These are phyloP conservation scores for Arctium minus DNA, from an alignment of 129 eudicot genomes.

Conservation along the genomic window DNA sequence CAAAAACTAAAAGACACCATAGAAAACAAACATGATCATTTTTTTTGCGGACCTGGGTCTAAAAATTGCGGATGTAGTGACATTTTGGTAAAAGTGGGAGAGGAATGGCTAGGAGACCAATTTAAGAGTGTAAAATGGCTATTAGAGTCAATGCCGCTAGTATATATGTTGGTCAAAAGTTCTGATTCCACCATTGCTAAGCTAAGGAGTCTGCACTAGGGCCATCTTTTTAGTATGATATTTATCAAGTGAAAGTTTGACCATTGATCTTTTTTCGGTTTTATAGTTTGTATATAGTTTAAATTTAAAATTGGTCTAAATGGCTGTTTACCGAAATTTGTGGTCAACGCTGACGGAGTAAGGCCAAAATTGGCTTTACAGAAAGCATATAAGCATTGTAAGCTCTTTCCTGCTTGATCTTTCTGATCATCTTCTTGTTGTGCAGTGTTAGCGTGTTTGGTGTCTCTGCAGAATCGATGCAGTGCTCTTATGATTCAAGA, in stretches of 20 bases:
- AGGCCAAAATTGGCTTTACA: neutral
- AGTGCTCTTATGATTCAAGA: conserved; percentile 73
- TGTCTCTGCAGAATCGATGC: conserved; percentile 97
- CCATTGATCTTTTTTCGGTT: no score
- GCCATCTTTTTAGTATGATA: neutral
- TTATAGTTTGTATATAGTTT: no score
- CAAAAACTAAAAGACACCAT: no score
- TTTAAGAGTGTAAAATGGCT: no score
- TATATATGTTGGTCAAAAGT: neutral
- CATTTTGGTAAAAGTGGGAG: no score
- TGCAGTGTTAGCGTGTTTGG: conserved; percentile 92
- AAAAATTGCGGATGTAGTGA: no score
- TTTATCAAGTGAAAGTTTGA: neutral
- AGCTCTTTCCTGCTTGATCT: neutral
- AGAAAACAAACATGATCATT: no score
- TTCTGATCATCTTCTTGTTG: conserved; percentile 1
- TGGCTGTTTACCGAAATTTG: neutral
- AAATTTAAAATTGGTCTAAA: no score
- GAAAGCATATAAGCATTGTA: neutral
- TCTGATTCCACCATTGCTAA: neutral
- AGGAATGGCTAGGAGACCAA: no score
- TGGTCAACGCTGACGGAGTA: neutral
- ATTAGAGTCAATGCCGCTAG: no score
- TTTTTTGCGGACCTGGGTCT: no score
- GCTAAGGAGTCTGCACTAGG: neutral